A percentile compares a stretch with the other conserved stretches of the same genome.
Evolutionary conservation across 2,329 filamentous ascomycete species (phyloP).

Genomic region (Fusarium vanettenii): DNA sequence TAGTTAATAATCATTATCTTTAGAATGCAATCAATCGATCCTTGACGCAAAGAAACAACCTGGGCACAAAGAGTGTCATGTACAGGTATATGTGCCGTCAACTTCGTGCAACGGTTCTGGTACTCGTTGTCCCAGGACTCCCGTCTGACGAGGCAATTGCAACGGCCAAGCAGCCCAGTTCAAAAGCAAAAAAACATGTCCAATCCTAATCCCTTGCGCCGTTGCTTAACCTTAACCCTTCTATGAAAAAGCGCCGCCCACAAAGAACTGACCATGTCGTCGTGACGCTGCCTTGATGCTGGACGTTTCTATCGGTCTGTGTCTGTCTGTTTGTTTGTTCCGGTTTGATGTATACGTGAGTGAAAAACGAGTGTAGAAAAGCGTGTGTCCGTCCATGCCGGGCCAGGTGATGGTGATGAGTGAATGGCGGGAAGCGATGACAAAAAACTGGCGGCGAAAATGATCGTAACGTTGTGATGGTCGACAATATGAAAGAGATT

Average conservation of each 20-base stretch:
- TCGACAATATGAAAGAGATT: slow-evolving; percentile 2
- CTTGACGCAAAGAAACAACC: neutral
- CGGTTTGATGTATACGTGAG: slow-evolving; percentile 21
- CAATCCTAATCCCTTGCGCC: slow-evolving; percentile 18
- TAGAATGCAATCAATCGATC: neutral
- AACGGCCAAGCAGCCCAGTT: neutral
- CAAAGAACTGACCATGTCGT: slow-evolving; percentile 35
- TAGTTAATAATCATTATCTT: slow-evolving; percentile 3
- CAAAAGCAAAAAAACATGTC: slow-evolving; percentile 10
- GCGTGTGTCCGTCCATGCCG: slow-evolving; percentile 8
- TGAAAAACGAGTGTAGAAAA: slow-evolving; percentile 20
- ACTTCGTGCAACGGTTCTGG: neutral
- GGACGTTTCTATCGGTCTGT: slow-evolving; percentile 24
- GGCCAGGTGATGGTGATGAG: slow-evolving; percentile 8
- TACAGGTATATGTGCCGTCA: neutral
- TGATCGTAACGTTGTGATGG: slow-evolving; percentile 16
- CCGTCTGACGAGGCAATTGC: neutral
- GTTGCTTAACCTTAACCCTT: slow-evolving; percentile 21
- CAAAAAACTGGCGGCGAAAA: slow-evolving; percentile 9
- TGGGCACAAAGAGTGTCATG: slow-evolving; percentile 1
- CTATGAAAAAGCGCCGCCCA: slow-evolving; percentile 28
- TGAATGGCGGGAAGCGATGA: slow-evolving; percentile 5
- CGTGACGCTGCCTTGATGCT: slow-evolving; percentile 31
- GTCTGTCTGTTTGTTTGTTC: slow-evolving; percentile 24
- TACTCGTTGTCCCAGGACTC: neutral